phyloP scores from a whole-genome alignment of 176 grass and related monocot genomes.

The Carex kokanica region DNA sequence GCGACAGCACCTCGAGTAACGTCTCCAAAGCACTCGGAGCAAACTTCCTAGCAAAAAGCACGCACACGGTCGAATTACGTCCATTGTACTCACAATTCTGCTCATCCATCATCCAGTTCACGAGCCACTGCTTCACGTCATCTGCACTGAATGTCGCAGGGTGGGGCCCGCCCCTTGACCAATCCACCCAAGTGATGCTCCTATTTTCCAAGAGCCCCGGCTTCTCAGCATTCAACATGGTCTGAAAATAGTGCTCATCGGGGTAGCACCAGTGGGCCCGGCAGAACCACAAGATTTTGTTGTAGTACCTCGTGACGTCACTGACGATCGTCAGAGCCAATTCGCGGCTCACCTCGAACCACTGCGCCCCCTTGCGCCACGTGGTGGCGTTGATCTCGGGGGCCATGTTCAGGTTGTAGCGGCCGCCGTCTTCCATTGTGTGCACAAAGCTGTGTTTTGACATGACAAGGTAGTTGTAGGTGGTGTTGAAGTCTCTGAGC shows the following conservation, averaged over 20 bases:
- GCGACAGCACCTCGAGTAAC: slow-evolving; percentile 54
- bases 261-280: slow-evolving; percentile 61
- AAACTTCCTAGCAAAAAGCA: slow-evolving; percentile 81
- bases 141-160: slow-evolving; percentile 70
- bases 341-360: slow-evolving; percentile 67
- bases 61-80: slow-evolving; percentile 49
- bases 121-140: slow-evolving; percentile 55
- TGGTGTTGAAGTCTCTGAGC: slow-evolving; percentile 66
- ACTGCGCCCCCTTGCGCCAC: slow-evolving; percentile 84
- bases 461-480: slow-evolving; percentile 65
- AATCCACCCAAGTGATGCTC: slow-evolving; percentile 76
- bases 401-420: slow-evolving; percentile 66
- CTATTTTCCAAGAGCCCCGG: slow-evolving; percentile 65
- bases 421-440: slow-evolving; percentile 56
- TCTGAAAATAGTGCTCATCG: slow-evolving; percentile 93
- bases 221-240: slow-evolving; percentile 62
- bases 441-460: slow-evolving; percentile 66
- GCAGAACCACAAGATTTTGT: slow-evolving; percentile 83
- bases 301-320: slow-evolving; percentile 53
- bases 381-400: slow-evolving; percentile 62
- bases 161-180: slow-evolving; percentile 85
- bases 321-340: slow-evolving; percentile 55
- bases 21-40: slow-evolving; percentile 64
- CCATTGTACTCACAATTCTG: slow-evolving; percentile 64
- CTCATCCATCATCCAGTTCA: slow-evolving; percentile 38